Evolutionary conservation across 2,329 filamentous ascomycete genomes (phyloP).

Genomic region (Pleomassaria siparia): DNA sequence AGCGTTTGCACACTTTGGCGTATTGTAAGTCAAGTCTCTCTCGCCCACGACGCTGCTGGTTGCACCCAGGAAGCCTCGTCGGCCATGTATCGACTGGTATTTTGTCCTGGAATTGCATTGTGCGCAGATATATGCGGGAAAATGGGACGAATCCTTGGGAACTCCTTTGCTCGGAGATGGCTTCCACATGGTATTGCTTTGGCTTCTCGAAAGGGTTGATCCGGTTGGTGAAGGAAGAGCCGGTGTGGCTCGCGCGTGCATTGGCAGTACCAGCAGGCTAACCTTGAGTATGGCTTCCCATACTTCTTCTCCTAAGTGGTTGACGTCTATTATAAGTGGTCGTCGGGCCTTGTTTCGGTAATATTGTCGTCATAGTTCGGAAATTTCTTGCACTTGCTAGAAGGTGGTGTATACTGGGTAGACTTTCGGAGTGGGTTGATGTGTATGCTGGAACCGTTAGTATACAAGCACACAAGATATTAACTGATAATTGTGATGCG

Average conservation of each 20-base stretch:
- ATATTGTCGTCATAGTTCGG: constrained; percentile 87
- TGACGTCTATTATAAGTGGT: constrained; percentile 71
- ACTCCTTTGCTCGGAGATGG: constrained; percentile 11
- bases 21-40: constrained; percentile 59
- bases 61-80: constrained; percentile 24
- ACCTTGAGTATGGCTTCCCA: constrained; percentile 70
- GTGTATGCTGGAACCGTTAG: constrained; percentile 59
- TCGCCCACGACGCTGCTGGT: constrained; percentile 23
- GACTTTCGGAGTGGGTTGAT: constrained; percentile 65
- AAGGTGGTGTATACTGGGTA: constrained; percentile 67
- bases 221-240: constrained; percentile 34
- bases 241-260: constrained; percentile 62
- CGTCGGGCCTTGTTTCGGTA: constrained; percentile 64
- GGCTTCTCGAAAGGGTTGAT: constrained; percentile 43
- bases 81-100: no score
- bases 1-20: constrained; percentile 42
- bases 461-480: background rate
- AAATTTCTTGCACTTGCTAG: constrained; percentile 55
- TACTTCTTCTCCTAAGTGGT: constrained; percentile 68
- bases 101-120: constrained; percentile 58
- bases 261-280: constrained; percentile 85
- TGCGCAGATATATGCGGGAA: constrained; percentile 74
- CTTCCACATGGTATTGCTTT: constrained; percentile 8
- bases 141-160: constrained; percentile 54
- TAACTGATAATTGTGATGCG: no score